Percentiles rank a stretch among this genome's conserved stretches.
Conservation (phyloP, 73 alveolate genomes). For the Loxodes magnus region DNA sequence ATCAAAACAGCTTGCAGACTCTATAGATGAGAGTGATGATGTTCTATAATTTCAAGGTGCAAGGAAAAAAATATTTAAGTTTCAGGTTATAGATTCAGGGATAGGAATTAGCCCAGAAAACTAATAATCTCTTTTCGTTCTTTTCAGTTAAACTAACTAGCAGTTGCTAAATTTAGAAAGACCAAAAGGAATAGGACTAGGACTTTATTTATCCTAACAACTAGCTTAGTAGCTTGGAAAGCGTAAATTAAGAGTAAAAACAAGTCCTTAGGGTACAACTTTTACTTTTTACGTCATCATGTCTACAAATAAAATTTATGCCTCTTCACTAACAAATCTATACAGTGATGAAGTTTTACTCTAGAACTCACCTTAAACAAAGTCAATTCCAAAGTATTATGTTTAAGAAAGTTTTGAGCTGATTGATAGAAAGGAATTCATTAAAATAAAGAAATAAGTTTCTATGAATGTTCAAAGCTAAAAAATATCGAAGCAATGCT, state of each 20-base stretch:
- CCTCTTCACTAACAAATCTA: not conserved
- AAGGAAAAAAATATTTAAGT: no score
- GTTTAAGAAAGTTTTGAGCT: no score
- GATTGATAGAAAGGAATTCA: no score
- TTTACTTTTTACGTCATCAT: not conserved
- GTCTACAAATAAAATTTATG: not conserved
- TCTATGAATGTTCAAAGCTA: no score
- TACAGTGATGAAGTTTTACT: not conserved
- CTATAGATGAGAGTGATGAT: no score
- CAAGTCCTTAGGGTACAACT: not conserved
- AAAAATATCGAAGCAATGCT: no score
- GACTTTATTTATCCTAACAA: not conserved
- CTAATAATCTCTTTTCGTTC: not conserved
- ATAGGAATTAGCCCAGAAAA: not conserved
- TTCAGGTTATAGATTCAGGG: not conserved
- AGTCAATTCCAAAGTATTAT: no score
- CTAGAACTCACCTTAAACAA: not conserved
- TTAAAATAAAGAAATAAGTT: no score
- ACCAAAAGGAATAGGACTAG: not conserved
- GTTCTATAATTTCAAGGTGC: no score
- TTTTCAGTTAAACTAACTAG: not conserved
- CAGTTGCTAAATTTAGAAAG: not conserved
- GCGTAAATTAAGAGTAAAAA: not conserved
- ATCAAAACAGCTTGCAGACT: no score
- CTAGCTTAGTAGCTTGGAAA: not conserved